These are phyloP conservation scores for Penicillium sumatraense DNA, from an alignment of 2,329 filamentous ascomycete species.

Conservation along the genomic window DNA sequence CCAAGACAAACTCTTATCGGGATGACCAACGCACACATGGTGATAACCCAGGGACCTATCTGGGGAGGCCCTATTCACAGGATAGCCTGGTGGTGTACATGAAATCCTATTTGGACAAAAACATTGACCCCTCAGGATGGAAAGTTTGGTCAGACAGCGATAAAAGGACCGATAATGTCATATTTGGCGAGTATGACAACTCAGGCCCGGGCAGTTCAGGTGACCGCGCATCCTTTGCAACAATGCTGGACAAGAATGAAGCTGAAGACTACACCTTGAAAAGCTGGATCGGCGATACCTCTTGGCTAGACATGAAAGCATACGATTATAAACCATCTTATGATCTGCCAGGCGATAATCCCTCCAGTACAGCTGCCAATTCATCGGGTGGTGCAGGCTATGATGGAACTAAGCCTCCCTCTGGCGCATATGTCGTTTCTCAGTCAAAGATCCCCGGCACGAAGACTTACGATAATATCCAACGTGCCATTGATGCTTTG, in stretches of 20 bases:
- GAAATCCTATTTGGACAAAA: constrained; percentile 41
- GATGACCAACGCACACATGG: constrained; percentile 10
- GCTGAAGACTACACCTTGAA: constrained; percentile 41
- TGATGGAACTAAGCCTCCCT: constrained; percentile 31
- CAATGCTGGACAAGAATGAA: constrained; percentile 39
- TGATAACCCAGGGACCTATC: constrained; percentile 26
- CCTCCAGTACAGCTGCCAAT: constrained; percentile 27
- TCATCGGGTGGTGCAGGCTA: constrained; percentile 18
- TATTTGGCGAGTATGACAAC: constrained; percentile 42
- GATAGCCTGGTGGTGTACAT: constrained; percentile 40
- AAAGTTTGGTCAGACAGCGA: constrained; percentile 36
- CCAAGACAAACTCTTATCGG: neutral
- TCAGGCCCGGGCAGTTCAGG: constrained; percentile 34
- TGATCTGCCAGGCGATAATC: constrained; percentile 22
- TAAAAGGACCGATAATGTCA: constrained; percentile 40
- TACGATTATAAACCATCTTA: constrained; percentile 46
- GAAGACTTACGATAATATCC: constrained; percentile 43
- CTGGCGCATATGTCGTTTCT: constrained; percentile 45
- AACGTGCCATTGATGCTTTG: constrained; percentile 27
- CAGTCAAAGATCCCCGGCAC: constrained; percentile 40
- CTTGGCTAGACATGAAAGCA: constrained; percentile 49
- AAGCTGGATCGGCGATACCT: constrained; percentile 46
- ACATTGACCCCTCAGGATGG: constrained; percentile 40
- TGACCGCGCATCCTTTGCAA: constrained; percentile 41
- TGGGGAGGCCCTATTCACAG: constrained; percentile 29